Conservation (phyloP, 1,284 basidiomycete genomes). For the Rhodotorula sp. region DNA sequence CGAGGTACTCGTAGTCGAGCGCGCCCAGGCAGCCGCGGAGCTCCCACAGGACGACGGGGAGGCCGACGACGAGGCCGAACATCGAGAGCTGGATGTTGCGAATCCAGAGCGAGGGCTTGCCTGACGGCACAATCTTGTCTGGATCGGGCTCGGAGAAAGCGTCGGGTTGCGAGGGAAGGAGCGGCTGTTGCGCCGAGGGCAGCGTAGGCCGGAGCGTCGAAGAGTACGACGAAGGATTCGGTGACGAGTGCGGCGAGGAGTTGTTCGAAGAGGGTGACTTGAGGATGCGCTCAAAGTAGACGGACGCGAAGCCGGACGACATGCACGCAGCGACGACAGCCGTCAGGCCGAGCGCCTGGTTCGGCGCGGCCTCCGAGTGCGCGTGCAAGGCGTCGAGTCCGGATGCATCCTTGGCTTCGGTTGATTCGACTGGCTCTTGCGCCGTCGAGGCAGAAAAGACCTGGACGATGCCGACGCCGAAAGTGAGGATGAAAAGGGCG, state of each 20-base stretch:
- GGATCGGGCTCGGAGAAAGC: neutral
- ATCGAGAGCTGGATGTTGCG: constrained; percentile 51
- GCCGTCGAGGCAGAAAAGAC: constrained; percentile 34
- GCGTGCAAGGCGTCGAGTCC: neutral
- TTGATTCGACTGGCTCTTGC: neutral
- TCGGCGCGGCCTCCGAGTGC: constrained; percentile 29
- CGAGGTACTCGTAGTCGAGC: constrained; percentile 18
- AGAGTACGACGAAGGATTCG: neutral
- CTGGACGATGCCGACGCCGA: constrained; percentile 52
- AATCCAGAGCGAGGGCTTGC: constrained; percentile 47
- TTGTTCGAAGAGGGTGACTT: constrained; percentile 36
- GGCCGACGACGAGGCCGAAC: constrained; percentile 47
- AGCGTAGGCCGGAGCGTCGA: constrained; percentile 6
- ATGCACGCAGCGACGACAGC: constrained; percentile 50
- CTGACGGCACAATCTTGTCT: constrained; percentile 5
- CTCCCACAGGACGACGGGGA: constrained; percentile 44
- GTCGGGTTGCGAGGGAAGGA: neutral
- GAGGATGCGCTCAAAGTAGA: constrained; percentile 51
- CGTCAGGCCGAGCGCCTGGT: constrained; percentile 48
- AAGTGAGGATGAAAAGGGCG: constrained; percentile 48
- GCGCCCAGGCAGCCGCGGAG: constrained; percentile 19
- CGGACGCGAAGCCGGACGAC: constrained; percentile 51
- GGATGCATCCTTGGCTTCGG: neutral
- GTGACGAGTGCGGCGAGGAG: neutral
- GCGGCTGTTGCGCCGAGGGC: constrained; percentile 9